Base-by-base conservation (phyloP, 73 alveolate genomes). In the Urostyla sp. region DNA sequence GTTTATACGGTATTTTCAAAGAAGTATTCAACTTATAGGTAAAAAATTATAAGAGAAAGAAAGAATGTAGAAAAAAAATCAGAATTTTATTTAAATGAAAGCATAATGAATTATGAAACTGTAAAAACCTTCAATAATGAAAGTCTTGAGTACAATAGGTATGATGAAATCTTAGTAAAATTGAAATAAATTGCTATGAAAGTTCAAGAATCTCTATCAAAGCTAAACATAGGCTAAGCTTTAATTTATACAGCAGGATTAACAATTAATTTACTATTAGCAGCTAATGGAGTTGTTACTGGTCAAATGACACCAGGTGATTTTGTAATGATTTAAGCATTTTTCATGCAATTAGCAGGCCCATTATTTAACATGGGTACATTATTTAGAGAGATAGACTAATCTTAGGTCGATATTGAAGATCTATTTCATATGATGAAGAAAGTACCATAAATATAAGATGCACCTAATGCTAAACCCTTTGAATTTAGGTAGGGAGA, bases 301-400 rank as follows among this genome's bases (percentile, higher is more conserved):
- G 98, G 98, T 3, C 43, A 67, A 28, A 58, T 94, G 57, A 94
- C 98, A 11, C 85, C 96, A 23, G 98, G 98, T 7, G 98, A 94
- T 80, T 79, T 94, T 57, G 94, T 94, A 13, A 55, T 94, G 87
- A 80, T 94, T 24, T 82, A 94, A 73, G 89, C 98, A 0, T 66
- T 94, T 20, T 88, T 94, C 75, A 24, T 94, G 82, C 84, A 90
- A 51, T 66, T 92, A 6, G 80, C 91, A 21, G 79, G 84, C 26
- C 98, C 98, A 11, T 77, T 94, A 16, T 69, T 67, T 69, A 63
- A 69, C 67, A 78, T 94, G 90, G 98, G 98, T 20, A 90, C 92
- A 0, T 50, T 91, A 50, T 88, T 89, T 77, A 91, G 98, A 81
- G 93, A 89, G 38, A 46, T 94, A 55, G 92, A 79, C 67, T 91